Conservation (phyloP, 331 rosid species). For the Pyrus hybrid region DNA sequence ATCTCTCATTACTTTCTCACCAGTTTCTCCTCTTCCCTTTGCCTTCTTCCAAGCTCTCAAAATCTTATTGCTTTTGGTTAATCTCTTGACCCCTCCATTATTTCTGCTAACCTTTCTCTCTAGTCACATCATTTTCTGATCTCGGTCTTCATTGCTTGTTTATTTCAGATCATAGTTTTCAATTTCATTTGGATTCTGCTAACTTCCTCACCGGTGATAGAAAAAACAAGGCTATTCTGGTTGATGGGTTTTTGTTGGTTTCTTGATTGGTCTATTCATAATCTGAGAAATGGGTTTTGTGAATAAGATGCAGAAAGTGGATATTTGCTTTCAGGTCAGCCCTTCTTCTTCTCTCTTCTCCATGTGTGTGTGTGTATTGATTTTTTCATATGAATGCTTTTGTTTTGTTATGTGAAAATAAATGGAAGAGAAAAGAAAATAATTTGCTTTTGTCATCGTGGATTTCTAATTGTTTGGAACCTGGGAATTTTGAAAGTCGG, state of each 20-base stretch:
- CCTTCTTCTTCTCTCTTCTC: conserved; percentile 19
- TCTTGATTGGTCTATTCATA: conserved; percentile 21
- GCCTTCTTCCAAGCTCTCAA: conserved; percentile 22
- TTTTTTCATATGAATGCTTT: conserved; percentile 4
- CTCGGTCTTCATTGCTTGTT: no score
- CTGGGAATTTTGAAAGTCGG: not conserved
- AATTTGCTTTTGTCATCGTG: not conserved
- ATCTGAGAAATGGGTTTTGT: conserved; percentile 21
- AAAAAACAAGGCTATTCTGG: conserved; percentile 9
- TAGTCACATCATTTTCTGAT: no score
- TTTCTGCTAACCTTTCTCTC: no score
- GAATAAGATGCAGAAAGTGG: conserved; percentile 19
- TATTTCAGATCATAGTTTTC: no score
- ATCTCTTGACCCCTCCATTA: no score
- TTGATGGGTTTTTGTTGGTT: conserved; percentile 19
- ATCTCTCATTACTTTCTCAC: not conserved
- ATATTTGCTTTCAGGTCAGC: conserved; percentile 33
- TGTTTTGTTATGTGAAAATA: conserved; percentile 14
- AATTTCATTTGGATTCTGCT: no score
- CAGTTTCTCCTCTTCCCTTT: conserved; percentile 15
- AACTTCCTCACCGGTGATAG: not conserved
- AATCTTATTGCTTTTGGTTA: conserved; percentile 20
- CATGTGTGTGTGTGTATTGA: not conserved
- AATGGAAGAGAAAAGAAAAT: not conserved
- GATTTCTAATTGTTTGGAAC: conserved; percentile 16